These are phyloP conservation scores for Dactylorhiza incarnata DNA, from an alignment of 106 monocot genomes.

Conservation along the genomic window DNA sequence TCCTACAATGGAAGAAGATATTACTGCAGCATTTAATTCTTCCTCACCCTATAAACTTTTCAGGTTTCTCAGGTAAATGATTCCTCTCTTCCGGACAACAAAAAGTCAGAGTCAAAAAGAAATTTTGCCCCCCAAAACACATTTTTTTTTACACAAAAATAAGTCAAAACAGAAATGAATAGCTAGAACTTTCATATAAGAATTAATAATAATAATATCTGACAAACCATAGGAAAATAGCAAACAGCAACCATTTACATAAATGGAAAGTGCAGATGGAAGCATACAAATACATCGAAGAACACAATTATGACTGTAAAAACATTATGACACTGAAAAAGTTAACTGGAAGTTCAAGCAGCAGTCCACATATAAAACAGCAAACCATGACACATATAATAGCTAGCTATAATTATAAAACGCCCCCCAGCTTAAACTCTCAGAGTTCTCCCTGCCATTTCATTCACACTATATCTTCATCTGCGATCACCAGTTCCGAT, in stretches of 20 bases:
- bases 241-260: constrained; percentile 26
- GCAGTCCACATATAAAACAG: constrained; percentile 22
- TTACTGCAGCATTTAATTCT: background rate
- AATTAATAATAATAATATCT: background rate
- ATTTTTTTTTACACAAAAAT: background rate
- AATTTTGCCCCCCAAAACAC: background rate
- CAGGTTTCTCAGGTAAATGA: background rate
- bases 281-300: constrained; percentile 9
- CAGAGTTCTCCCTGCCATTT: constrained; percentile 10
- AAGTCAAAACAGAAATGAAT: background rate
- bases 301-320: background rate
- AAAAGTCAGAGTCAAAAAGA: background rate
- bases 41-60: background rate
- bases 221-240: constrained; percentile 12
- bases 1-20: background rate
- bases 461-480: constrained; percentile 4
- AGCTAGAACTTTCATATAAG: background rate
- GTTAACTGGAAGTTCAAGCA: constrained; percentile 4
- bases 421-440: constrained; percentile 10
- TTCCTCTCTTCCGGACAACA: background rate
- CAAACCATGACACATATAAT: constrained; percentile 9
- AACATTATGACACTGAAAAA: background rate
- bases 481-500: constrained; percentile 20
- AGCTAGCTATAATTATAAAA: constrained; percentile 6
- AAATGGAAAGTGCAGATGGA: constrained; percentile 12